Conservation (phyloP, 331 rosid species). For the Dryas integrifolia region DNA sequence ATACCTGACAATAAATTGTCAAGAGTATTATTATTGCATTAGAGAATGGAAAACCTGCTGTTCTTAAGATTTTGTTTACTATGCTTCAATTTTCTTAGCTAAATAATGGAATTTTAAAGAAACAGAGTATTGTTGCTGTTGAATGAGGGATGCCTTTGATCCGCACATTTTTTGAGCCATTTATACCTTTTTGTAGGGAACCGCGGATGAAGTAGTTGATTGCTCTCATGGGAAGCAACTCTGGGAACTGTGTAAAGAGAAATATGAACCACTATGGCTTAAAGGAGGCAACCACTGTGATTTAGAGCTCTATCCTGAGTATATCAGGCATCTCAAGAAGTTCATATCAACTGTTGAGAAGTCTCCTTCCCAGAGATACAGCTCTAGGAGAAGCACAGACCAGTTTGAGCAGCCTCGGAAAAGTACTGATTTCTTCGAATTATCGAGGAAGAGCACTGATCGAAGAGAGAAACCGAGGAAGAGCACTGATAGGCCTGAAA, state of each 20-base stretch:
- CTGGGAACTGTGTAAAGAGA: slow-evolving; percentile 95
- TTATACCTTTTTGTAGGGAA: slow-evolving; percentile 58
- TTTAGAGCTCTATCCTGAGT: slow-evolving; percentile 87
- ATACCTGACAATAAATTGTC: background rate
- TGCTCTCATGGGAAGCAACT: slow-evolving; percentile 95
- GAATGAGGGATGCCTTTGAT: background rate
- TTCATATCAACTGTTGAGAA: slow-evolving; percentile 78
- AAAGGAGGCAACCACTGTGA: slow-evolving; percentile 94
- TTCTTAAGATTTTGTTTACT: background rate
- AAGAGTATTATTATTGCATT: background rate
- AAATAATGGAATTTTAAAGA: background rate
- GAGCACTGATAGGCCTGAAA: slow-evolving; percentile 82
- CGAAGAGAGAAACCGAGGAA: slow-evolving; percentile 83
- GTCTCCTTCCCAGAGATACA: slow-evolving; percentile 71
- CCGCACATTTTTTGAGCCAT: background rate
- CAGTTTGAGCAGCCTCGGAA: slow-evolving; percentile 81
- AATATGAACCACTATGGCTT: slow-evolving; percentile 91
- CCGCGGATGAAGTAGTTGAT: slow-evolving; percentile 91
- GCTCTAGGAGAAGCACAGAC: slow-evolving; percentile 77
- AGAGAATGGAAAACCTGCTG: background rate
- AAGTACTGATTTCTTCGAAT: slow-evolving; percentile 77
- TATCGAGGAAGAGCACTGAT: slow-evolving; percentile 81
- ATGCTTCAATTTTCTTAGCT: background rate
- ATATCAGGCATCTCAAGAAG: slow-evolving; percentile 84
- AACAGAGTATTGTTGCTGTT: background rate